These are phyloP conservation scores for Tylopilus orsonianus DNA, from an alignment of 1,284 basidiomycete genomes.

Conservation along the genomic window DNA sequence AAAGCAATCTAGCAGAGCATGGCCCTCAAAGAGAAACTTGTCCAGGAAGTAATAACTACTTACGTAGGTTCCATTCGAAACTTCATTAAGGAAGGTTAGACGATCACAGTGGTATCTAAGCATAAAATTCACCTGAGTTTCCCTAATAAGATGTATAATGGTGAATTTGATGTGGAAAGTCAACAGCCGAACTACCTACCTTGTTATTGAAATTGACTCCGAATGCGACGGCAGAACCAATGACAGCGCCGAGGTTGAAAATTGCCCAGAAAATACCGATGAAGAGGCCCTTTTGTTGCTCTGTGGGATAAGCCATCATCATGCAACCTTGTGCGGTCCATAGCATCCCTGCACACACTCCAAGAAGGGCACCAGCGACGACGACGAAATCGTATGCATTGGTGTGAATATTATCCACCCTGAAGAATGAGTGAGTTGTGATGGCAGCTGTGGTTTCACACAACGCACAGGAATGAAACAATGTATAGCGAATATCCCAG, in stretches of 20 bases:
- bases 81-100: constrained; percentile 32
- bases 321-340: constrained; percentile 85
- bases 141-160: constrained; percentile 11
- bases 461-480: constrained; percentile 60
- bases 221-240: constrained; percentile 66
- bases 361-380: constrained; percentile 76
- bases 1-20: constrained; percentile 61
- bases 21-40: neutral
- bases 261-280: constrained; percentile 80
- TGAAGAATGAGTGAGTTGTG: constrained; percentile 27
- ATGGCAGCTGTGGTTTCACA: neutral
- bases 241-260: constrained; percentile 72
- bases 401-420: constrained; percentile 67
- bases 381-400: constrained; percentile 66
- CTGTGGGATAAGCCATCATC: constrained; percentile 82
- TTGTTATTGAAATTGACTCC: constrained; percentile 53
- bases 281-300: constrained; percentile 73
- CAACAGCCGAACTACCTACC: constrained; percentile 30
- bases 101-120: neutral
- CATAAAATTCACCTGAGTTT: constrained; percentile 24
- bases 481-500: constrained; percentile 74
- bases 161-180: neutral
- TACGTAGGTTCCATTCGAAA: constrained; percentile 63
- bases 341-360: constrained; percentile 80
- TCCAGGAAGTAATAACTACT: constrained; percentile 22